Base-by-base conservation (phyloP, 2,329 filamentous ascomycete genomes). In the Ophiostoma montium region DNA sequence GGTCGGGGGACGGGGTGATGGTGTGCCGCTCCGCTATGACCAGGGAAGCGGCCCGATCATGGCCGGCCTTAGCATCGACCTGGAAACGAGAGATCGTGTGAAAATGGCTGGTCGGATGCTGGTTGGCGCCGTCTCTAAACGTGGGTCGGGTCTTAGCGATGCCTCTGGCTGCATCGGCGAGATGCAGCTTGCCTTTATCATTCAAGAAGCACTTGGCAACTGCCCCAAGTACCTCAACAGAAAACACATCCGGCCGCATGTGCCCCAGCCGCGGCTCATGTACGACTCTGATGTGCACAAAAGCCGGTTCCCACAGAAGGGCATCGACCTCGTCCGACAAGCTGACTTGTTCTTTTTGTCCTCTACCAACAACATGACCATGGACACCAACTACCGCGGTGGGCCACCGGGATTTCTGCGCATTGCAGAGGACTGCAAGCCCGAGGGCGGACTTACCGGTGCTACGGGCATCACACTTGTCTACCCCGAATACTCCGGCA, bases 201-300 rank as follows among this genome's bases (percentile, higher is more conserved):
- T 94, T 50, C 74, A 82, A 31, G 81, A 85, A 62, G 84, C 78
- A 55, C 59, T 94, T 66, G 81, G 85, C 0, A 94, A 92, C 57
- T 94, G 86, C 57, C 86, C 87, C 2, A 94, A 94, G 63, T 94
- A 94, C 57, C 61, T 94, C 32, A 92, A 90, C 62, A 78, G 76
- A 58, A 88, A 84, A 60, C 66, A 68, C 2, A 76, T 94, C 35
- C 60, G 64, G 2, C 70, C 74, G 5, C 71, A 74, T 41, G 53
- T 68, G 0, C 72, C 82, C 2, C 60, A 68, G 13, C 76, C 84
- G 4, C 48, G 54, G 32, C 58, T 67, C 5, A 59, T 64, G 4
- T 63, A 64, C 31, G 59, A 58, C 32, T 57, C 60, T 2, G 59
- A 58, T 27, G 55, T 59, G 2, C 53, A 67, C 9, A 6, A n/a